Base-by-base conservation (phyloP, 352 stramenopile species). In the Phytopythium delawarense region DNA sequence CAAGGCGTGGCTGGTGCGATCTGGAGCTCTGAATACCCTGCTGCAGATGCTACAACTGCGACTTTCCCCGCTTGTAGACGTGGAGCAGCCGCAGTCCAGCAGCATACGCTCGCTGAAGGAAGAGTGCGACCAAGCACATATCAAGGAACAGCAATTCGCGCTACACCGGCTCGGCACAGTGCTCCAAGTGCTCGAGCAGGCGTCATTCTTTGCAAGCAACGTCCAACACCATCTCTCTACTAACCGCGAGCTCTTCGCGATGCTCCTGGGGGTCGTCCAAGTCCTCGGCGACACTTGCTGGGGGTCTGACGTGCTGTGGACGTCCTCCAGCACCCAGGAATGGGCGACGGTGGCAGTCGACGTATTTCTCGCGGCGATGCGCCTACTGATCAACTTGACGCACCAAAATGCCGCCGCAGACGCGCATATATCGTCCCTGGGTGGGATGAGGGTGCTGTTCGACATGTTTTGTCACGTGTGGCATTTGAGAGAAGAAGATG, bases 331-430 rank as follows among this genome's bases (percentile, higher is more conserved):
- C 1, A 54, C 25, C 0, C 23, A 6, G 2, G 48, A 40, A 59
- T 30, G 66, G 48, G 8, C 55, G 2, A 12, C 54, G n/a, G 44
- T 57, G 40, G 52, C 69, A 16, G 59, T 78, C 1, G 81, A 89
- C 7, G 72, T 80, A 1, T 64, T 89, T 12, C 53, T 88, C 20
- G 71, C 70, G 3, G 55, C 70, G 12, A 46, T 92, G 46, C 78
- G 83, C 15, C 77, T 92, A 21, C 40, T 92, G 16, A 86, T 92
- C 66, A 94, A 94, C 59, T 71, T 94, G 21, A 91, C 85, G 1
- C 85, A 94, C 45, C 81, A 89, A 59, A 91, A 87, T 21, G 51
- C 66, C 30, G 70, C 75, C 8, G 81, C 81, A 54, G 74, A 78
- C 21, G 54, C 12, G 0, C 70, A 88, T 23, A 63, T 94, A 9